Evolutionary conservation across 139 green algal species (phyloP), one percentile per base, ranked within the genome.

Genomic region (Tetraselmis chui): DNA sequence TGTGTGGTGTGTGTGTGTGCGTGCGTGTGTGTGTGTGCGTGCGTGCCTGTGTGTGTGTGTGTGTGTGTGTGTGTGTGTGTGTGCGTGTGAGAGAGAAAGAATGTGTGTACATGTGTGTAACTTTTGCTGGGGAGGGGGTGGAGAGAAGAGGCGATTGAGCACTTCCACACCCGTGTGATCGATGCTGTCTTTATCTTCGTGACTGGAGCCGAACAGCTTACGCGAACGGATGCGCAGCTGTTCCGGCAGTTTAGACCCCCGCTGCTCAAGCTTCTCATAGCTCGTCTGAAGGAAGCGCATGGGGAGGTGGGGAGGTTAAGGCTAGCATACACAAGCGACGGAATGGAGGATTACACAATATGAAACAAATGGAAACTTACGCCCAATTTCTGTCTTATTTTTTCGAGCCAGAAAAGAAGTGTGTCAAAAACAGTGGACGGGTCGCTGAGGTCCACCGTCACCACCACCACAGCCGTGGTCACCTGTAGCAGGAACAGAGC

Each of bases 361-460:
- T n/a, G n/a, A n/a, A n/a, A n/a, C n/a, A n/a, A n/a, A n/a, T n/a
- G n/a, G n/a, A n/a, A n/a, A n/a, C n/a, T n/a, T n/a, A n/a, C n/a
- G n/a, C n/a, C 83, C 23, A 92, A 84, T 80, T 89, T 92, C 5
- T 74, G 45, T 32, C 89, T 87, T 1, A 94, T 30, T 2, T 83
- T 78, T 25, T 89, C 85, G 1, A 93, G 77, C 89, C 89, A 94
- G 24, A 85, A 86, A 29, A 88, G 32, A 2, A 87, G 27, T 25
- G 81, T 92, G 2, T 75, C 31, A 32, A 93, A 67, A 28, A 87
- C 87, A 2, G 82, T 45, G 58, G 59, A 59, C 29, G 92, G 92
- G 26, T 92, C 85, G 26, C 85, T 90, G 0, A 95, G 81, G 83
- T 95, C 92, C 26, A 94, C 85, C 29, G 92, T 85, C 0, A 95